phyloP scores from a whole-genome alignment of 805 yeast species.

The Ogataea ganodermae region DNA sequence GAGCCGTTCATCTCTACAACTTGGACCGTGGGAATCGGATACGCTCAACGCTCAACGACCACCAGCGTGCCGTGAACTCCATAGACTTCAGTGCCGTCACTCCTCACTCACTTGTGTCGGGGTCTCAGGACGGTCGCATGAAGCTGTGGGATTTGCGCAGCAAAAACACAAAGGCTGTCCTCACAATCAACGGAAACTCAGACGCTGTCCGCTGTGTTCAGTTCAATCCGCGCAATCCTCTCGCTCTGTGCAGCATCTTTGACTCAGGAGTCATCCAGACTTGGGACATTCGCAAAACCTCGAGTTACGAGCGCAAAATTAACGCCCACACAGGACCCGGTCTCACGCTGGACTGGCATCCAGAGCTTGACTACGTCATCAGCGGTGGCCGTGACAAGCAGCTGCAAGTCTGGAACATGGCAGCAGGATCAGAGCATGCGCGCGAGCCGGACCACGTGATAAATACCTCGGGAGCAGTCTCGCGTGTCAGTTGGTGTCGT shows the following conservation, averaged over 20 bases:
- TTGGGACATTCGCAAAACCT: slow-evolving; percentile 79
- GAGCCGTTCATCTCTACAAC: slow-evolving; percentile 42
- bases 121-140: slow-evolving; percentile 80
- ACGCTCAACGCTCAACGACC: slow-evolving; percentile 40
- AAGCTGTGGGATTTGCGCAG: slow-evolving; percentile 73
- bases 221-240: slow-evolving; percentile 52
- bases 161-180: slow-evolving; percentile 45
- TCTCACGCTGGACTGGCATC: slow-evolving; percentile 85
- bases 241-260: slow-evolving; percentile 73
- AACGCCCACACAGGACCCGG: slow-evolving; percentile 95
- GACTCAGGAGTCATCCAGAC: slow-evolving; percentile 87
- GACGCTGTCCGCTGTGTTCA: slow-evolving; percentile 68
- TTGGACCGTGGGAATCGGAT: slow-evolving; percentile 33
- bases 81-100: slow-evolving; percentile 42
- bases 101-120: slow-evolving; percentile 51
- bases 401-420: slow-evolving; percentile 73
- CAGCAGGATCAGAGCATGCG: slow-evolving; percentile 37
- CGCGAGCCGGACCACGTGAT: slow-evolving; percentile 69
- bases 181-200: slow-evolving; percentile 59
- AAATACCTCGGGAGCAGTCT: slow-evolving; percentile 75
- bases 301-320: slow-evolving; percentile 63
- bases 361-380: slow-evolving; percentile 72
- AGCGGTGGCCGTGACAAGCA: slow-evolving; percentile 94
- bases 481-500: slow-evolving; percentile 71
- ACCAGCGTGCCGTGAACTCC: slow-evolving; percentile 48